Conservation (phyloP, 2,329 filamentous ascomycete species). For the Aspergillus pseudonomiae region DNA sequence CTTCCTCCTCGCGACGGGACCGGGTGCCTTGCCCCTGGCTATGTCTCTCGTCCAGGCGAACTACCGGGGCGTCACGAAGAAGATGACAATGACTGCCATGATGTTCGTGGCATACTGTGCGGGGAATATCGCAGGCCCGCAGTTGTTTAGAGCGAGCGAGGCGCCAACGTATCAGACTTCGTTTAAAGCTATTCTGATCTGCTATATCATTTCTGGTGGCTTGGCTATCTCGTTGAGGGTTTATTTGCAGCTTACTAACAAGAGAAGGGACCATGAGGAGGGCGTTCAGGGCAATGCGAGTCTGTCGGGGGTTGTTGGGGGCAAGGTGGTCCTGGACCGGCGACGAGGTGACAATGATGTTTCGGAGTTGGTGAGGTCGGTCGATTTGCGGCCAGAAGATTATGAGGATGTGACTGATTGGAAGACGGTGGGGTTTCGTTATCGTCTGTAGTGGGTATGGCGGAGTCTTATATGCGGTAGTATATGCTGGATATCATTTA, state of each 20-base stretch:
- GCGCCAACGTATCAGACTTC: constrained; percentile 58
- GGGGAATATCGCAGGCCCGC: constrained; percentile 61
- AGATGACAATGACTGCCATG: constrained; percentile 61
- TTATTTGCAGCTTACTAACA: constrained; percentile 54
- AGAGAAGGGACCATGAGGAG: constrained; percentile 46
- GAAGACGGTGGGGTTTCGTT: constrained; percentile 62
- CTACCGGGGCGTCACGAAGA: constrained; percentile 61
- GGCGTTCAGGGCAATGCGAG: constrained; percentile 23
- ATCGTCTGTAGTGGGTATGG: constrained; percentile 41
- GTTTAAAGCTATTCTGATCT: constrained; percentile 60
- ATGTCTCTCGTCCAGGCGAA: constrained; percentile 61
- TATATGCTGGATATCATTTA: neutral
- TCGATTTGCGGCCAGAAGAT: constrained; percentile 49
- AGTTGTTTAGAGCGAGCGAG: constrained; percentile 56
- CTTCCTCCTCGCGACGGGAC: constrained; percentile 59
- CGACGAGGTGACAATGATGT: constrained; percentile 41
- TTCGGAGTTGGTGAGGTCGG: constrained; percentile 29
- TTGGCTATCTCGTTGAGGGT: constrained; percentile 49
- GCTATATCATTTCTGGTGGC: constrained; percentile 55
- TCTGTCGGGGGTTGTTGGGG: constrained; percentile 42
- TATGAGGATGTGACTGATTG: constrained; percentile 65
- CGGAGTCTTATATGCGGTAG: neutral
- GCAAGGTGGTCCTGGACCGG: constrained; percentile 40
- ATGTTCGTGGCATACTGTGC: constrained; percentile 60
- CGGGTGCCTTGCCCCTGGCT: constrained; percentile 57